Conservation (phyloP, 2,329 filamentous ascomycete species). For the Verticillium tricorpus region DNA sequence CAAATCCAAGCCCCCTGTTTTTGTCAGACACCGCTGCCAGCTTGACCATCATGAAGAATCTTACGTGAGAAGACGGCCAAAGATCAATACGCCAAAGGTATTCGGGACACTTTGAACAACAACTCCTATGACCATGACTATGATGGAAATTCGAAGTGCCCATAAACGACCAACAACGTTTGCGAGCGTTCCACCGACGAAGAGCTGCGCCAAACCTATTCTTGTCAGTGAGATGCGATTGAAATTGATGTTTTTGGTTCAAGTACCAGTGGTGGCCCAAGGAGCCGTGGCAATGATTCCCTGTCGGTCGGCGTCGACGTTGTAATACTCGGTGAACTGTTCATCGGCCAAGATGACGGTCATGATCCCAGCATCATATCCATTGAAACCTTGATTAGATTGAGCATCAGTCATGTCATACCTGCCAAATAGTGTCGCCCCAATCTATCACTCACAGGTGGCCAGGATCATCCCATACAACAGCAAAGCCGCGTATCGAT, state of each 20-base stretch:
- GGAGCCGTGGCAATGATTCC: slow-evolving; percentile 35
- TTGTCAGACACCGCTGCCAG: no score
- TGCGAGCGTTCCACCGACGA: slow-evolving; percentile 31
- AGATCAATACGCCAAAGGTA: slow-evolving; percentile 31
- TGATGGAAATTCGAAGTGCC: slow-evolving; percentile 32
- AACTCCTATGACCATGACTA: slow-evolving; percentile 33
- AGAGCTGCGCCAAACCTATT: slow-evolving; percentile 29
- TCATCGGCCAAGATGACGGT: slow-evolving; percentile 36
- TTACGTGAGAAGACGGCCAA: slow-evolving; percentile 32
- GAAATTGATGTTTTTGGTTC: no score
- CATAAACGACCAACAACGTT: slow-evolving; percentile 30
- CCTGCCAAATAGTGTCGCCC: background rate
- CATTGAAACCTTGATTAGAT: slow-evolving; percentile 24
- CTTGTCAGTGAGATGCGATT: no score
- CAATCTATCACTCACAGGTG: background rate
- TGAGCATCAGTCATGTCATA: background rate
- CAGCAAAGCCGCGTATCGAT: no score
- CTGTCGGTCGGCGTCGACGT: slow-evolving; percentile 25
- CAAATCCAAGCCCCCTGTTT: no score
- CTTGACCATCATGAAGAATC: background rate
- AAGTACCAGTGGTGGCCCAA: slow-evolving; percentile 25
- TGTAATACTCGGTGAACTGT: slow-evolving; percentile 34
- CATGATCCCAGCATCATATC: slow-evolving; percentile 36
- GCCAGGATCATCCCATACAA: background rate
- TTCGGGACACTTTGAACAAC: slow-evolving; percentile 35